Percentiles rank a stretch among this genome's conserved stretches.
Evolutionary conservation across 208 protist genomes (phyloP).

Genomic region (Zelonia costaricensis): DNA sequence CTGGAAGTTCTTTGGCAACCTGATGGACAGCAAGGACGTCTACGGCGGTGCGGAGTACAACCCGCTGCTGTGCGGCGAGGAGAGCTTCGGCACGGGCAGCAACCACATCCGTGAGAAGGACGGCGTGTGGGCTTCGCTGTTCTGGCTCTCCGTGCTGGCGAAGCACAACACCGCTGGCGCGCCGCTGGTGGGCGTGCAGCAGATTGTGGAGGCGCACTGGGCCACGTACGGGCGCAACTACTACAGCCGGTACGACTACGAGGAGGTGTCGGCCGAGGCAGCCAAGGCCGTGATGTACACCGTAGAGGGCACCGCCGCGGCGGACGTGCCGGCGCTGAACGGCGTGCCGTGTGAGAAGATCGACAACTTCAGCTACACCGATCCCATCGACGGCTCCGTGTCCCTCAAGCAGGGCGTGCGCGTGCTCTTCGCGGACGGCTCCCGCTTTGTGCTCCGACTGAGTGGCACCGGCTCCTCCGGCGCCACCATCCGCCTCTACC

Average conservation of each 20-base stretch:
- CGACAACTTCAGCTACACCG: conserved; percentile 97
- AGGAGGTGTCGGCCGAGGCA: conserved; percentile 85
- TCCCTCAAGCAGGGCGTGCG: conserved; percentile 92
- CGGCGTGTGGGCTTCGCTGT: conserved; percentile 97
- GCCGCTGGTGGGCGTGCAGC: conserved; percentile 78
- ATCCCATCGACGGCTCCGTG: conserved; percentile 94
- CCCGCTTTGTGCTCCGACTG: conserved; percentile 96
- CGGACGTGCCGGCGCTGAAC: conserved; percentile 45
- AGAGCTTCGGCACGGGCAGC: conserved; percentile 98
- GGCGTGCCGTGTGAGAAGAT: conserved; percentile 49
- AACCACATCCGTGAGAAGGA: conserved; percentile 99
- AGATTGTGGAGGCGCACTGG: conserved; percentile 96
- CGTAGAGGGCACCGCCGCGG: conserved; percentile 28
- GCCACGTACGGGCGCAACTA: conserved; percentile 96
- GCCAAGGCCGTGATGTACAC: conserved; percentile 89
- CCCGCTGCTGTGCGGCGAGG: conserved; percentile 97
- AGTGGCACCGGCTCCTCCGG: conserved; percentile 95
- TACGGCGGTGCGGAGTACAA: conserved; percentile 66
- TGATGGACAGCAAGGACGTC: conserved; percentile 95
- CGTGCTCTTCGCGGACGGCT: conserved; percentile 95
- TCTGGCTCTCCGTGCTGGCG: conserved; percentile 96
- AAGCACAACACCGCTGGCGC: conserved; percentile 28
- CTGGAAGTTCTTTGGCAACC: conserved; percentile 99
- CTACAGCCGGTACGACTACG: conserved; percentile 98
- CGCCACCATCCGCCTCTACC: conserved; percentile 97